Evolutionary conservation across 805 yeast species (phyloP).

Genomic region (Cephaloascus albidus): DNA sequence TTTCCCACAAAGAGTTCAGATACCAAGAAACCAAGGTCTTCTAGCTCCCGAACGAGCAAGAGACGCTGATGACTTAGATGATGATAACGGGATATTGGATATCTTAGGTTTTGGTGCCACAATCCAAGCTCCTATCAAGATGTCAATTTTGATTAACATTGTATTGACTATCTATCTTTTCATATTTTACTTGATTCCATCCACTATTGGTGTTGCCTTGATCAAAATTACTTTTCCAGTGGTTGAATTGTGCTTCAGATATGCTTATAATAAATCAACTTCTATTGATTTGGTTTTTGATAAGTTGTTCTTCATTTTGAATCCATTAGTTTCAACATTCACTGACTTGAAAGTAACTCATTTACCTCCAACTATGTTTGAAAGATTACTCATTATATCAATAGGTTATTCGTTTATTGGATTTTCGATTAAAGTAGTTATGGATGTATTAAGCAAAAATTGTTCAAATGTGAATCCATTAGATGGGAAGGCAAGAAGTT

Average conservation of each 20-base stretch:
- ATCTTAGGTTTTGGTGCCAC: conserved; percentile 24
- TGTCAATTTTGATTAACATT: conserved; percentile 20
- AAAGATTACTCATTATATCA: conserved; percentile 24
- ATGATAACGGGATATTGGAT: conserved; percentile 19
- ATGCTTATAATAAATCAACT: conserved; percentile 2
- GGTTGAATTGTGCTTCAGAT: background rate
- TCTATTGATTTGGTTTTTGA: background rate
- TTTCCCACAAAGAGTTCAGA: background rate
- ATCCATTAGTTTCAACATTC: conserved; percentile 11
- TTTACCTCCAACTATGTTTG: conserved; percentile 19
- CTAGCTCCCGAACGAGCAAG: no score
- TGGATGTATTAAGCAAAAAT: conserved; percentile 15
- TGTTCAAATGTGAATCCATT: conserved; percentile 32
- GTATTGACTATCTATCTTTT: conserved; percentile 26
- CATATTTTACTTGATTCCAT: conserved; percentile 37
- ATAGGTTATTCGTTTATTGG: conserved; percentile 23
- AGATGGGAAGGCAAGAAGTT: conserved; percentile 37
- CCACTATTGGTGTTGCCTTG: conserved; percentile 25
- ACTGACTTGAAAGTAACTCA: conserved; percentile 9
- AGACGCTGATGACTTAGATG: conserved; percentile 8
- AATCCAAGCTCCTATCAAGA: conserved; percentile 22
- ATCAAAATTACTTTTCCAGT: background rate
- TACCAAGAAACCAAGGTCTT: background rate
- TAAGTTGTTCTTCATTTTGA: conserved; percentile 3
- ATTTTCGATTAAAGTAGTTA: conserved; percentile 13